Evolutionary conservation across 345 rosid genomes (phyloP).

Genomic region (Punica granatum): DNA sequence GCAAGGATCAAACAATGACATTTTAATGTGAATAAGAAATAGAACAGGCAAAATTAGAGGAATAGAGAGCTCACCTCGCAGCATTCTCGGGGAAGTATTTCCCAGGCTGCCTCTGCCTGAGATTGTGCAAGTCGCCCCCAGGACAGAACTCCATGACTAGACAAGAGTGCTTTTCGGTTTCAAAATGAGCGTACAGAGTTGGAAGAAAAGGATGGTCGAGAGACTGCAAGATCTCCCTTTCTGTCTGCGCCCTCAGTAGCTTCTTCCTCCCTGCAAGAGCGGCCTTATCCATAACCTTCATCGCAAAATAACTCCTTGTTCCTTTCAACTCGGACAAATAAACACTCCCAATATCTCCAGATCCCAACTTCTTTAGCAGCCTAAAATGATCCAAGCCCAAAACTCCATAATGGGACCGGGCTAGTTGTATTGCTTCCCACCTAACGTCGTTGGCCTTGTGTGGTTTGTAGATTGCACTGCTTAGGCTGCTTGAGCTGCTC

Average conservation of each 20-base stretch:
- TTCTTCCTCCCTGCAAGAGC: conserved; percentile 71
- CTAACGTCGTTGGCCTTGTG: conserved; percentile 77
- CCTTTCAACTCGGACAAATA: conserved; percentile 76
- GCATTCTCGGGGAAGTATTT: conserved; percentile 85
- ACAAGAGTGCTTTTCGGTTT: conserved; percentile 70
- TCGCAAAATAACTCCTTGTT: conserved; percentile 59
- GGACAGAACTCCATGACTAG: conserved; percentile 98
- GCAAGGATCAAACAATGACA: not conserved
- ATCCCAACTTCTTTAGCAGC: conserved; percentile 49
- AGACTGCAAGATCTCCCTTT: conserved; percentile 76
- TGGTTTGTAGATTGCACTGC: conserved; percentile 61
- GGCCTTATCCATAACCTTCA: conserved; percentile 79
- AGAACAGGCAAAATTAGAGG: not conserved
- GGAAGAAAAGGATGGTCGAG: conserved; percentile 94
- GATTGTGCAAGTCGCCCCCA: conserved; percentile 85
- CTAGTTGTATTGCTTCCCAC: conserved; percentile 86
- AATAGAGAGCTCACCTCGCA: conserved; percentile 46
- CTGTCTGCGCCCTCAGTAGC: conserved; percentile 84
- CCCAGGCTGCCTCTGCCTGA: conserved; percentile 78
- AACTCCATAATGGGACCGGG: conserved; percentile 34
- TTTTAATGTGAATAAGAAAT: not conserved
- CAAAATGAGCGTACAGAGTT: conserved; percentile 74
- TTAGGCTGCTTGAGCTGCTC: conserved; percentile 74
- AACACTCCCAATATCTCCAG: conserved; percentile 87
- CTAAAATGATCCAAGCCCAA: conserved; percentile 59